These are phyloP conservation scores for Rhynchospora tenuis DNA, from an alignment of 176 grass and related monocot species.

Conservation along the genomic window DNA sequence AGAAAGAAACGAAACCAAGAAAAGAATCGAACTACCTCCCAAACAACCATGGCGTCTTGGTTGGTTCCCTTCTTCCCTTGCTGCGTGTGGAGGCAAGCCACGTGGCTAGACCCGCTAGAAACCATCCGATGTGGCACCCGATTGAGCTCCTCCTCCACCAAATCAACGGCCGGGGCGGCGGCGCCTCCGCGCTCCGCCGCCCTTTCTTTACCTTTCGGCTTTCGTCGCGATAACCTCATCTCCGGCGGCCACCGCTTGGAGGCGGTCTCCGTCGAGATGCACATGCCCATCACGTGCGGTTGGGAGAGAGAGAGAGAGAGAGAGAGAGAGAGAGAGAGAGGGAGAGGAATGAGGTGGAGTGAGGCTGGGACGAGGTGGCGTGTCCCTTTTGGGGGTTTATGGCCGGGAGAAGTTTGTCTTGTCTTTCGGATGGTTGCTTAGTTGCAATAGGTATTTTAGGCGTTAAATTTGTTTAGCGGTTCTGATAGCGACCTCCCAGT, in stretches of 20 bases:
- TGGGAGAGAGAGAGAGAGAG: neutral
- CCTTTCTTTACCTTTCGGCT: neutral
- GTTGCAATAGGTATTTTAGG: neutral
- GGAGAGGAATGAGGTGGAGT: neutral
- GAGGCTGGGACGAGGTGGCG: neutral
- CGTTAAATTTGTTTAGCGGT: neutral
- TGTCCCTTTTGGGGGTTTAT: conserved; percentile 16
- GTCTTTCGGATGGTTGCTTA: neutral
- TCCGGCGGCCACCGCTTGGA: neutral
- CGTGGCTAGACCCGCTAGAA: conserved; percentile 36
- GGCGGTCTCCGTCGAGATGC: neutral
- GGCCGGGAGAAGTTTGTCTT: conserved; percentile 11
- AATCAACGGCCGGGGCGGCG: conserved; percentile 3
- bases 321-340: neutral
- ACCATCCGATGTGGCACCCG: conserved; percentile 24
- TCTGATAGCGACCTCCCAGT: neutral
- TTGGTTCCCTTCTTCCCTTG: conserved; percentile 75
- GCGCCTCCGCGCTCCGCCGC: neutral
- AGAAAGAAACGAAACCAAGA: neutral
- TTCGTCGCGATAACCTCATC: neutral
- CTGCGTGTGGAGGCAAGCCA: conserved; percentile 53
- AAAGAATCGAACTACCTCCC: conserved; percentile 45
- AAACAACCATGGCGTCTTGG: conserved; percentile 75
- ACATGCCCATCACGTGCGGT: conserved; percentile 13
- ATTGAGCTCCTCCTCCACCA: conserved; percentile 2